phyloP scores from a whole-genome alignment of 2,329 filamentous ascomycete genomes.

The Ceratocystis alfenasii region DNA sequence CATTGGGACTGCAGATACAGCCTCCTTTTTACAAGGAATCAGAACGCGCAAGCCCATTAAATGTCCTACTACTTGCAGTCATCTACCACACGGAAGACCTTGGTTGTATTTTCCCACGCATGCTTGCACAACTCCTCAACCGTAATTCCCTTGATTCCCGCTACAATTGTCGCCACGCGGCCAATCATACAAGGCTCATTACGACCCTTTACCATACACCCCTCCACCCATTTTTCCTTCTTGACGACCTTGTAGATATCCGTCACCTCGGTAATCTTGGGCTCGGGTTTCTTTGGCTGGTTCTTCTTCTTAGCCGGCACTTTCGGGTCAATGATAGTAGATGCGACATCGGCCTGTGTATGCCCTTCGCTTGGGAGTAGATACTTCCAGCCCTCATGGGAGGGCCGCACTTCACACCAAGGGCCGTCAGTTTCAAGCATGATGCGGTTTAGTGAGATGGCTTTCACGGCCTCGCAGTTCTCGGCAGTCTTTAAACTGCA shows the following conservation, averaged over 20 bases:
- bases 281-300: constrained; percentile 35
- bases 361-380: constrained; percentile 31
- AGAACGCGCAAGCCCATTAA: background rate
- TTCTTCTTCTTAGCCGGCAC: constrained; percentile 26
- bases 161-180: constrained; percentile 78
- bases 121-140: constrained; percentile 78
- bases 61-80: background rate
- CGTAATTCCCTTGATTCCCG: constrained; percentile 66
- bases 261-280: constrained; percentile 56
- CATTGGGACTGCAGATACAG: background rate
- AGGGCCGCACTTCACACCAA: constrained; percentile 90
- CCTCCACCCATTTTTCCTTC: constrained; percentile 87
- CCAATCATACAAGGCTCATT: constrained; percentile 87
- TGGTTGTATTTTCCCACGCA: constrained; percentile 69
- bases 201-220: constrained; percentile 81
- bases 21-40: background rate
- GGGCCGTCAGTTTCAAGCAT: constrained; percentile 97
- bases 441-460: constrained; percentile 64
- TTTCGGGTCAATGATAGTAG: constrained; percentile 6
- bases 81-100: constrained; percentile 63
- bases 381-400: constrained; percentile 72
- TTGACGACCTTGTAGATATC: constrained; percentile 73
- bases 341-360: constrained; percentile 2
- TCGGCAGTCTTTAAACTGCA: constrained; percentile 92
- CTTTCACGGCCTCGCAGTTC: constrained; percentile 73